Conservation (phyloP, 805 yeast species). For the Metschnikowia gelsemii region DNA sequence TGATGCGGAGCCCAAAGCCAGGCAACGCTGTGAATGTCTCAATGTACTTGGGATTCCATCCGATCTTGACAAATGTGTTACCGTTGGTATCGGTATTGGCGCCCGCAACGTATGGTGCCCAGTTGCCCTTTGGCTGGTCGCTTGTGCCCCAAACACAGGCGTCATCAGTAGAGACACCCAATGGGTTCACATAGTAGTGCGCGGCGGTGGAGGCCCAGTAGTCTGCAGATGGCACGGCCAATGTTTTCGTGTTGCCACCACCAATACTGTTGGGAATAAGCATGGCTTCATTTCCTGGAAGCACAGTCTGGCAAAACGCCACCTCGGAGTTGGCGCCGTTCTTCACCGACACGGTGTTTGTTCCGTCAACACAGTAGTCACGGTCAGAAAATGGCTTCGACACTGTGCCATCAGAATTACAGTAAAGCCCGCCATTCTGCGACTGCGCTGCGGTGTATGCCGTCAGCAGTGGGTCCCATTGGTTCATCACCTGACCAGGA, state of each 20-base stretch:
- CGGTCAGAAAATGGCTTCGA: constrained; percentile 58
- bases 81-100: constrained; percentile 73
- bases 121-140: constrained; percentile 72
- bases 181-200: constrained; percentile 81
- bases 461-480: constrained; percentile 82
- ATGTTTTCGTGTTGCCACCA: constrained; percentile 44
- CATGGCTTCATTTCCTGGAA: constrained; percentile 95
- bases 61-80: constrained; percentile 77
- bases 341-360: constrained; percentile 64
- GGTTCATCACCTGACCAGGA: constrained; percentile 82
- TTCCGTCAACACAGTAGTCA: constrained; percentile 73
- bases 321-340: constrained; percentile 59
- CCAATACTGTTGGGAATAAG: constrained; percentile 75
- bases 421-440: constrained; percentile 78
- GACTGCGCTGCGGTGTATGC: constrained; percentile 74
- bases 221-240: constrained; percentile 83
- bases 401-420: constrained; percentile 67
- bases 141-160: constrained; percentile 85
- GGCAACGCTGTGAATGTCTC: constrained; percentile 64
- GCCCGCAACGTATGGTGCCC: constrained; percentile 94
- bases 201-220: constrained; percentile 88
- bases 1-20: constrained; percentile 66
- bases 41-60: constrained; percentile 86
- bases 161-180: constrained; percentile 72
- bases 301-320: constrained; percentile 88